phyloP scores from a whole-genome alignment of 768 basidiomycete genomes.

The Rubroboletus satanas region DNA sequence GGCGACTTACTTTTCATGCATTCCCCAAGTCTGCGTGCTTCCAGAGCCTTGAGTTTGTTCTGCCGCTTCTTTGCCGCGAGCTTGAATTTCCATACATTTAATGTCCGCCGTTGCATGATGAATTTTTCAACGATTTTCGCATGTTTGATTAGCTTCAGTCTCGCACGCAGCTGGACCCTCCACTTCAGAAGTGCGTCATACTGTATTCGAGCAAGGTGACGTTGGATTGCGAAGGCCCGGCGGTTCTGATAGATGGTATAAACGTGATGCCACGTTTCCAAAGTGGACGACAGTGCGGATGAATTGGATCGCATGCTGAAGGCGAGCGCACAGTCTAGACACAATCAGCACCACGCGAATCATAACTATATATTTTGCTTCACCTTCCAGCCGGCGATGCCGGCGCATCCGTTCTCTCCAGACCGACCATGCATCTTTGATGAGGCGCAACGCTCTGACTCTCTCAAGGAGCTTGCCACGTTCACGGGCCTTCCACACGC shows the following conservation, averaged over 20 bases:
- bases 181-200: constrained; percentile 52
- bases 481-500: constrained; percentile 69
- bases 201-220: constrained; percentile 27
- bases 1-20: constrained; percentile 32
- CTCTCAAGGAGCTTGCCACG: constrained; percentile 55
- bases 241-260: constrained; percentile 45
- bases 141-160: constrained; percentile 47
- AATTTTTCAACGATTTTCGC: constrained; percentile 53
- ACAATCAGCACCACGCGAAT: constrained; percentile 10
- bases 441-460: constrained; percentile 43
- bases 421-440: constrained; percentile 43
- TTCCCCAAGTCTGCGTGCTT: constrained; percentile 33
- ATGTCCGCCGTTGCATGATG: constrained; percentile 45
- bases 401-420: constrained; percentile 49
- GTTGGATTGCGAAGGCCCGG: constrained; percentile 43
- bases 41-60: constrained; percentile 41
- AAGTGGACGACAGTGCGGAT: constrained; percentile 30
- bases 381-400: constrained; percentile 46
- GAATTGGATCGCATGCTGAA: constrained; percentile 48
- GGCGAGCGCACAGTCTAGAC: constrained; percentile 45
- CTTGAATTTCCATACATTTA: constrained; percentile 46
- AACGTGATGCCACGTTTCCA: constrained; percentile 47
- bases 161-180: constrained; percentile 51
- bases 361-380: constrained; percentile 2
- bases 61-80: constrained; percentile 44